phyloP scores from a whole-genome alignment of 768 basidiomycete genomes.

The Cystobasidiopsis lactophilus region DNA sequence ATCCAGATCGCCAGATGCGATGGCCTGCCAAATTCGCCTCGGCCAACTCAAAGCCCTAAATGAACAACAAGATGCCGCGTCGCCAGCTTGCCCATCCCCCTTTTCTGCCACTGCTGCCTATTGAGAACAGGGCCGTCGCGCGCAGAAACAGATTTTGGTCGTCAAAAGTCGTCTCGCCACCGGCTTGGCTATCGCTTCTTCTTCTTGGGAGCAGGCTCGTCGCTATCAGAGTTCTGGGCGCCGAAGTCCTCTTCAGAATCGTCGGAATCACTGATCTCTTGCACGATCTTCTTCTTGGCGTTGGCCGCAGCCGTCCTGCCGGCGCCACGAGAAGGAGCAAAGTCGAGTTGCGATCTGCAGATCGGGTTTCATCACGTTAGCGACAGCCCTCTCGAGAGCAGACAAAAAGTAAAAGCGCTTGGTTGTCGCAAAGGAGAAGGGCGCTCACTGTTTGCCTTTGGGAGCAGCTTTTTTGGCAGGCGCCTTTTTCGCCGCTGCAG shows the following conservation, averaged over 20 bases:
- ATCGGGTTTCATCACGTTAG: background rate
- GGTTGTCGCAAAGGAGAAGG: background rate
- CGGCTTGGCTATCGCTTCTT: background rate
- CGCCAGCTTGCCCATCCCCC: too few species aligned
- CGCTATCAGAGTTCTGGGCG: background rate
- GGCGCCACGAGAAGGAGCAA: background rate
- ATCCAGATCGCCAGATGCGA: too few species aligned
- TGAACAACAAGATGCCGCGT: too few species aligned
- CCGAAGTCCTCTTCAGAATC: background rate
- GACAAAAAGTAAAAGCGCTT: background rate
- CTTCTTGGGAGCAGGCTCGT: background rate
- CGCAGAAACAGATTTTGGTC: too few species aligned
- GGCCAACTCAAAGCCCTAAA: too few species aligned
- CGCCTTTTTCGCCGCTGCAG: constrained; percentile 1
- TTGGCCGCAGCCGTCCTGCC: constrained; percentile 2
- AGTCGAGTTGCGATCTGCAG: background rate
- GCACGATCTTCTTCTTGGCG: constrained; percentile 16
- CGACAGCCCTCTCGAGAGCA: background rate
- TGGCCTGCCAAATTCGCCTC: too few species aligned
- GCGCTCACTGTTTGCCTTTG: constrained; percentile 1
- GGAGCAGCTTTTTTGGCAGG: background rate
- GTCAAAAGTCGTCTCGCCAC: too few species aligned
- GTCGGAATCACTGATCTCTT: background rate
- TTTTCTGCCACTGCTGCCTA: too few species aligned
- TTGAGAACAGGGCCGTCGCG: too few species aligned